These are phyloP conservation scores for Fusarium musae DNA, from an alignment of 2,329 filamentous ascomycete genomes.

Conservation along the genomic window DNA sequence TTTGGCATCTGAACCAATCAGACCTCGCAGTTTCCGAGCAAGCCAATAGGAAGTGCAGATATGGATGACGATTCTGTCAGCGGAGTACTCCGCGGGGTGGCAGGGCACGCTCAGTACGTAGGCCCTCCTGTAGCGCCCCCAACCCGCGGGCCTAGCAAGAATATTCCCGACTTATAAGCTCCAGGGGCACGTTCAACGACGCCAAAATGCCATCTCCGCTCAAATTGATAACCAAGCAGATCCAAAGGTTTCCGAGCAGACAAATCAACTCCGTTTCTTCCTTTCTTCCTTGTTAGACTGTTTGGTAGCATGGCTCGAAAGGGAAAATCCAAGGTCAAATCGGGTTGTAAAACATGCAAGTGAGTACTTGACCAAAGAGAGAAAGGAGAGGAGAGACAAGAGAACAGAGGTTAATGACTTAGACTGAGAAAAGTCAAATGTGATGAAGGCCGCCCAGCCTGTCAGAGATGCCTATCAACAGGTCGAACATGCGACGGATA, in stretches of 20 bases:
- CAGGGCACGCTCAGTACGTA: background rate
- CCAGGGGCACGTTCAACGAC: background rate
- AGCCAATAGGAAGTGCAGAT: conserved; percentile 22
- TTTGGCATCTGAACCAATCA: conserved; percentile 25
- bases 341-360: conserved; percentile 37
- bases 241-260: conserved; percentile 33
- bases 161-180: conserved; percentile 21
- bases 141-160: background rate
- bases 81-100: conserved; percentile 14
- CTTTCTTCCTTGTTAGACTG: background rate
- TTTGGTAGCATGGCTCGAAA: conserved; percentile 9
- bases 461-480: conserved; percentile 30
- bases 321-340: conserved; percentile 33
- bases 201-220: background rate
- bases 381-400: background rate
- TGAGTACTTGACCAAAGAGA: conserved; percentile 4
- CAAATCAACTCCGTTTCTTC: conserved; percentile 13
- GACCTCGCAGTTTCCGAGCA: conserved; percentile 29
- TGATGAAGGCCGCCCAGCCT: conserved; percentile 32
- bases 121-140: background rate
- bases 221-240: conserved; percentile 27
- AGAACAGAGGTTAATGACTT: background rate
- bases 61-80: background rate
- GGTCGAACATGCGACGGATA: conserved; percentile 35
- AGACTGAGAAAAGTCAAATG: conserved; percentile 37